Evolutionary conservation across 345 rosid species (phyloP), one percentile per base, ranked within the genome.

Genomic region (Fremontodendron californicum): DNA sequence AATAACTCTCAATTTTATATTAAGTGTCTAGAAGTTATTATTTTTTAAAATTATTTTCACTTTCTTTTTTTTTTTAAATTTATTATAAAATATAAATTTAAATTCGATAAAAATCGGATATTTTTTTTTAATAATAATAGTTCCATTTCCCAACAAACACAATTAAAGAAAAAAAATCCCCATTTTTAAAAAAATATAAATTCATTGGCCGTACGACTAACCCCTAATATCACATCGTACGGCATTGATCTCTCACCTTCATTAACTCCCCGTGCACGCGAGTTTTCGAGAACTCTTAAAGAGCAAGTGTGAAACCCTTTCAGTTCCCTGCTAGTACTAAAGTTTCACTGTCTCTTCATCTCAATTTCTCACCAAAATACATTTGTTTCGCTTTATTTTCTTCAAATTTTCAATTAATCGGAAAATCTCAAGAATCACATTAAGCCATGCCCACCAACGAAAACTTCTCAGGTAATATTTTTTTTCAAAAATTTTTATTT

Each of bases 361-460:
- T 70, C 57, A 45, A 6, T 18, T 18, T 29, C 58, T 48, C 37
- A 29, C 16, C 40, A 8, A 27, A 48, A 7, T 1, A 58, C 9
- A 70, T 70, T 29, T 42, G 11, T 23, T 13, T 13, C 35, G 6
- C 27, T 21, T 27, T 70, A 46, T 70, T 46, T 70, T 31, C 21
- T 70, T 48, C 55, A 16, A 70, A 15, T 9, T 46, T 29, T 46
- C 23, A 70, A 0, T n/a, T 37, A n/a, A 2, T 10, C 23, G 5
- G 37, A 35, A 51, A 12, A 0, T 60, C 18, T 27, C 37, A 25
- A 29, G 48, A 18, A 27, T 54, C 67, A 25, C 45, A 39, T 7
- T 4, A 55, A 57, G 37, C 40, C 35, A 74, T 74, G 67, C 52
- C 77, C 51, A 74, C 77, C 54, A 42, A 74, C 25, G 67, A 74